A percentile compares a stretch with the other conserved stretches of the same genome.
These are phyloP conservation scores for Entophlyctis luteolus DNA, from an alignment of 192 early-diverging fungal genomes.

Conservation along the genomic window DNA sequence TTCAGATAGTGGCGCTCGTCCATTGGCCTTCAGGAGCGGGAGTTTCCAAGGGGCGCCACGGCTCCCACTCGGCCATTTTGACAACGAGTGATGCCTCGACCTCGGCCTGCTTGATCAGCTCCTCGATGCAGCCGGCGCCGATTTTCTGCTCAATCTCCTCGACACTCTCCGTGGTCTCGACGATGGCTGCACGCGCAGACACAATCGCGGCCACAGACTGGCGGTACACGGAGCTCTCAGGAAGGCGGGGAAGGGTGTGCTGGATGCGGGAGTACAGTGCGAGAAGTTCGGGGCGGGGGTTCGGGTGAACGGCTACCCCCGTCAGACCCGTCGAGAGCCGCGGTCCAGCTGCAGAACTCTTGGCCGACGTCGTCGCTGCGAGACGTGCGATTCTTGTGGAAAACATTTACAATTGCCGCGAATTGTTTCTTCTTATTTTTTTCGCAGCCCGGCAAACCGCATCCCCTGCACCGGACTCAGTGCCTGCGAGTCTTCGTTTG, in stretches of 20 bases:
- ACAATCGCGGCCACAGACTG: conserved; percentile 77
- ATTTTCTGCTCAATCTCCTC: conserved; percentile 73
- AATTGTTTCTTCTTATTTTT: too few relatives aligned
- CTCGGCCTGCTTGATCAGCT: conserved; percentile 82
- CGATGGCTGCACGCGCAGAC: conserved; percentile 68
- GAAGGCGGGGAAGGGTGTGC: conserved; percentile 64
- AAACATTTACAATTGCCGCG: too few relatives aligned
- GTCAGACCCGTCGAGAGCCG: conserved; percentile 73
- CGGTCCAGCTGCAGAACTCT: too few relatives aligned
- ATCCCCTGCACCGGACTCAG: too few relatives aligned
- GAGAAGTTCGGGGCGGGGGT: conserved; percentile 82
- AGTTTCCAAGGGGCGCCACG: conserved; percentile 79
- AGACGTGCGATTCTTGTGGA: too few relatives aligned
- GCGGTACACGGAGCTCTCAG: conserved; percentile 72
- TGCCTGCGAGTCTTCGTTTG: too few relatives aligned
- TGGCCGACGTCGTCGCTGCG: too few relatives aligned
- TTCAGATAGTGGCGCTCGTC: conserved; percentile 39
- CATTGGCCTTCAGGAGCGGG: conserved; percentile 79
- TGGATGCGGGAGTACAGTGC: conserved; percentile 77
- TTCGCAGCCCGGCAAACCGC: too few relatives aligned
- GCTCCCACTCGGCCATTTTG: conserved; percentile 83
- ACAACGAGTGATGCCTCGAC: conserved; percentile 79
- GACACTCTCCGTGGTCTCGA: conserved; percentile 69
- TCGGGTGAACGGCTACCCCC: conserved; percentile 81
- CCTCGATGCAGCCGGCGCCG: conserved; percentile 83